A percentile compares a stretch with the other conserved stretches of the same genome.
phyloP scores from a whole-genome alignment of 2,329 filamentous ascomycete genomes.

The Pseudogymnoascus sp. region DNA sequence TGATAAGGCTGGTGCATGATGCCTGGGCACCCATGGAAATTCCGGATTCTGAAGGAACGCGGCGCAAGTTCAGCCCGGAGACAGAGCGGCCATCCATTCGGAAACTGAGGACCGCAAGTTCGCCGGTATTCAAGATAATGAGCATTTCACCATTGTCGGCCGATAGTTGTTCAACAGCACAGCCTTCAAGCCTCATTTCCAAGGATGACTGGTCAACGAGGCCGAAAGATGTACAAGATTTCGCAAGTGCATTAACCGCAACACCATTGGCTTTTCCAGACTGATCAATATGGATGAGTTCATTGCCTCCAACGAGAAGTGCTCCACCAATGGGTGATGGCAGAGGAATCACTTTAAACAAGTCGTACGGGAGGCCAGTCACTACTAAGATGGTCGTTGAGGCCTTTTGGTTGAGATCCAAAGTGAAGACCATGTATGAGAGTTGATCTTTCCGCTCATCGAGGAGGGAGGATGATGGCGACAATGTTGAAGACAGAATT shows the following conservation, averaged over 20 bases:
- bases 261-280: slow-evolving; percentile 89
- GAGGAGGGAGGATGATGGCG: slow-evolving; percentile 65
- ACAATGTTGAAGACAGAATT: slow-evolving; percentile 71
- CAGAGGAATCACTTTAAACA: slow-evolving; percentile 73
- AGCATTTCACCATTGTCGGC: slow-evolving; percentile 74
- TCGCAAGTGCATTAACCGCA: slow-evolving; percentile 85
- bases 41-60: slow-evolving; percentile 58
- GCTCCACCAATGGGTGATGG: slow-evolving; percentile 83
- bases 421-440: slow-evolving; percentile 87
- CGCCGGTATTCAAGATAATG: slow-evolving; percentile 70
- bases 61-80: slow-evolving; percentile 69
- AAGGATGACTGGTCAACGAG: slow-evolving; percentile 81
- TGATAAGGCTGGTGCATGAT: slow-evolving; percentile 62
- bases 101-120: slow-evolving; percentile 69
- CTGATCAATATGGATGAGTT: slow-evolving; percentile 92
- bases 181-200: slow-evolving; percentile 71
- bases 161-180: slow-evolving; percentile 67
- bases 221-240: slow-evolving; percentile 71
- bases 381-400: slow-evolving; percentile 91
- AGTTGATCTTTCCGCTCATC: slow-evolving; percentile 75
- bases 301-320: slow-evolving; percentile 77
- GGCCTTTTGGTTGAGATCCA: slow-evolving; percentile 86
- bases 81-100: slow-evolving; percentile 85
- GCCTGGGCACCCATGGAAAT: slow-evolving; percentile 51
- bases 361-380: slow-evolving; percentile 73